Evolutionary conservation across 2,329 filamentous ascomycete genomes (phyloP).

Genomic region (Talaromyces sp.): DNA sequence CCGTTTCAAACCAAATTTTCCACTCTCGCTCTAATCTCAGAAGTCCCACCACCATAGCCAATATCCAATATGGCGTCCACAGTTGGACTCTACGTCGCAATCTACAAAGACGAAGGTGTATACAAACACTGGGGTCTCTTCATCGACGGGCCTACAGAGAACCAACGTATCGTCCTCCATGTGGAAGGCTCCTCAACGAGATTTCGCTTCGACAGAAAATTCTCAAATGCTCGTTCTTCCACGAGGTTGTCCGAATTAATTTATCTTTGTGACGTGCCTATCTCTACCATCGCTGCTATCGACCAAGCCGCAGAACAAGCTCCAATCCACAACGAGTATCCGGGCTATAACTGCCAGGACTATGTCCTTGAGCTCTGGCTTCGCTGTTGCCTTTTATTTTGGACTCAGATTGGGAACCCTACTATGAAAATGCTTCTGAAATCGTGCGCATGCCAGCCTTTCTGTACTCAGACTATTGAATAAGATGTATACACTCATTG

Average conservation of each 20-base stretch:
- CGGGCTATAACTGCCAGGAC: conserved; percentile 31
- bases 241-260: not conserved
- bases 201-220: not conserved
- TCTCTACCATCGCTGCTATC: not conserved
- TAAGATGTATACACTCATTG: too few species aligned
- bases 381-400: too few species aligned
- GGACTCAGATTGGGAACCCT: too few species aligned
- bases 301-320: not conserved
- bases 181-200: not conserved
- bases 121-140: not conserved
- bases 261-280: not conserved
- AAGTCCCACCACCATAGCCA: too few species aligned
- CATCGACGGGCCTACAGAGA: not conserved
- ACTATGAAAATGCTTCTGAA: too few species aligned
- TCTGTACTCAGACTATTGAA: too few species aligned
- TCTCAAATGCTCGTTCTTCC: not conserved
- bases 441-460: too few species aligned
- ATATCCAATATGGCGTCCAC: too few species aligned
- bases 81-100: too few species aligned
- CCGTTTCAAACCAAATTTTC: too few species aligned
- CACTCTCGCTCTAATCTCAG: too few species aligned
- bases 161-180: not conserved
- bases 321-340: conserved; percentile 22
- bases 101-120: too few species aligned
- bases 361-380: conserved; percentile 31